Evolutionary conservation across 164 flowering plant genomes (phyloP).

Genomic region (Euptelea pleiosperma): DNA sequence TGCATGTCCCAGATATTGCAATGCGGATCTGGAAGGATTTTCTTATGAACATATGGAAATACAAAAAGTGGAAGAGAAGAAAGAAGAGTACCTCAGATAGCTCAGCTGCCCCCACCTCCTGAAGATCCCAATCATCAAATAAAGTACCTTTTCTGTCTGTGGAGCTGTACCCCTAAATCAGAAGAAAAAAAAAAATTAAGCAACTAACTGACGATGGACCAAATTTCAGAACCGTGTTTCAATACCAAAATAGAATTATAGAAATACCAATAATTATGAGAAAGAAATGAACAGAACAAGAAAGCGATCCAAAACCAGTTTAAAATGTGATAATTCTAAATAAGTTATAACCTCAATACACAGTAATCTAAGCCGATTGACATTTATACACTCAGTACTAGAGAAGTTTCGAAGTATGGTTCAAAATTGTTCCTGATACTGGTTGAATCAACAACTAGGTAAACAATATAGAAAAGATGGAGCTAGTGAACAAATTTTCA

Average conservation of each 20-base stretch:
- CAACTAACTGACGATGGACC: background rate
- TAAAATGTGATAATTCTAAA: background rate
- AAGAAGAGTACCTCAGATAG: slow-evolving; percentile 56
- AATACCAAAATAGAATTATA: background rate
- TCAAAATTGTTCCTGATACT: background rate
- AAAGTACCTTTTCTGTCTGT: slow-evolving; percentile 56
- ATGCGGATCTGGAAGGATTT: background rate
- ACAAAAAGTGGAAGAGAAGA: background rate
- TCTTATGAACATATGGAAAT: background rate
- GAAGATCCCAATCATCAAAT: slow-evolving; percentile 92
- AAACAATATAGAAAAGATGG: background rate
- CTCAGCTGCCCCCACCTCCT: slow-evolving; percentile 63
- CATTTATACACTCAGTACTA: no score
- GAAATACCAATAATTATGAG: background rate
- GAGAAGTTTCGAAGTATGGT: no score
- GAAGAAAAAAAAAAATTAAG: slow-evolving; percentile 5
- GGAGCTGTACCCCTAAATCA: slow-evolving; percentile 78
- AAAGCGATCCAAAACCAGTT: background rate
- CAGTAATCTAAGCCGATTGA: no score
- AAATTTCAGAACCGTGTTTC: background rate
- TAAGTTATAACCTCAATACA: background rate
- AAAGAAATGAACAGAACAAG: background rate
- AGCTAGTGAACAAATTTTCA: background rate
- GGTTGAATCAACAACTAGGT: background rate
- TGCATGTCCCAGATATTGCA: background rate